Percentiles rank a stretch among this genome's conserved stretches.
phyloP scores from a whole-genome alignment of 2,329 filamentous ascomycete species.

The Diplodia sapinea region DNA sequence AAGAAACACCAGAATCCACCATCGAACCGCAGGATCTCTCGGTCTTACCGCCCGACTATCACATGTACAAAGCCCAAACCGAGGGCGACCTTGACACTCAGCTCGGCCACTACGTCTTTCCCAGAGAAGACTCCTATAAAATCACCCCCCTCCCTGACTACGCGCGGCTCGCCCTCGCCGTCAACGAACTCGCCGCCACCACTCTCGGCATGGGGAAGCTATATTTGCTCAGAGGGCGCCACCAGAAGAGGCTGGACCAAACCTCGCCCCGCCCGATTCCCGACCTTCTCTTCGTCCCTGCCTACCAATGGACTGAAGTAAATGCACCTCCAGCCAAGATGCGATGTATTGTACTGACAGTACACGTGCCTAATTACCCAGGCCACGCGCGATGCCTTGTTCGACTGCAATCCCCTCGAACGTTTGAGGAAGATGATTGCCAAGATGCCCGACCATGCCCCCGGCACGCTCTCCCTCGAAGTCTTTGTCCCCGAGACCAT shows the following conservation, averaged over 20 bases:
- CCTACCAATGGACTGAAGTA: neutral
- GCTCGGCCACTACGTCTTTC: neutral
- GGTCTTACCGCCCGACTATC: too few species aligned
- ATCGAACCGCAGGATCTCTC: neutral
- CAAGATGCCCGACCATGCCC: neutral
- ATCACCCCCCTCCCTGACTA: neutral
- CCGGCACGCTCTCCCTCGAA: neutral
- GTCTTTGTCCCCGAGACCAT: neutral
- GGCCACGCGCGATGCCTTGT: neutral
- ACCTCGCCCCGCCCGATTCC: neutral
- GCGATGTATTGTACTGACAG: neutral
- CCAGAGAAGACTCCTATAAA: too few species aligned
- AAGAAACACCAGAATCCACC: neutral
- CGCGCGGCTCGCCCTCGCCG: neutral
- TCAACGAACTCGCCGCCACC: neutral
- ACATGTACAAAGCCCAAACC: neutral
- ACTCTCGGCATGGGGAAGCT: neutral
- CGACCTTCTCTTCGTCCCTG: neutral
- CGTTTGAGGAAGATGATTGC: neutral
- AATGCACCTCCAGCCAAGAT: too few species aligned
- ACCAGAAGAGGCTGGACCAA: neutral
- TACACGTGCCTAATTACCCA: neutral
- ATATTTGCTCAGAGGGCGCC: neutral
- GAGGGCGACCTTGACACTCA: neutral
- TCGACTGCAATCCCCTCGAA: neutral